phyloP scores from a whole-genome alignment of 495 filamentous ascomycete species.

The Schizothecium vesticola region DNA sequence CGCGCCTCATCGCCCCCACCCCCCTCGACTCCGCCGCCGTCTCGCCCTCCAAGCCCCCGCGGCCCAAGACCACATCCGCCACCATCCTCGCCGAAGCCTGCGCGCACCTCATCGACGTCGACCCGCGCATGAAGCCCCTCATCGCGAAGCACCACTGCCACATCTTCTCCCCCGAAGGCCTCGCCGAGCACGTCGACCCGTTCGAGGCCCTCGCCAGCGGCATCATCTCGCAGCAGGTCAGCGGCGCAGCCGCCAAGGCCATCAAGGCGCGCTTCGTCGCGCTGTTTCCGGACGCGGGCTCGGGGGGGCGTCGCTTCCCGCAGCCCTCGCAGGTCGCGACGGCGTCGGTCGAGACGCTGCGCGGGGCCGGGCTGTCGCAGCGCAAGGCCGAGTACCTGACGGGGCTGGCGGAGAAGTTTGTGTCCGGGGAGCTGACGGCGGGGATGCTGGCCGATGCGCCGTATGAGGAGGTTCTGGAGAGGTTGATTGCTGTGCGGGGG shows the following conservation, averaged over 20 bases:
- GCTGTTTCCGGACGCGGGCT: slow-evolving; percentile 54
- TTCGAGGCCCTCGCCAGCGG: slow-evolving; percentile 76
- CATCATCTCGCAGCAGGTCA: slow-evolving; percentile 95
- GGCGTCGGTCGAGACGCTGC: slow-evolving; percentile 56
- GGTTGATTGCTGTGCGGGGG: slow-evolving; percentile 77
- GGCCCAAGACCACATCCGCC: slow-evolving; percentile 52
- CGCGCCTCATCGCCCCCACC: slow-evolving; percentile 57
- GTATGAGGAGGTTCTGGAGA: slow-evolving; percentile 81
- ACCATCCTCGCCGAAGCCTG: slow-evolving; percentile 72
- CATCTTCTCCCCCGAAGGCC: slow-evolving; percentile 73
- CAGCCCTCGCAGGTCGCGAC: slow-evolving; percentile 64
- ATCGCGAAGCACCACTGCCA: slow-evolving; percentile 71
- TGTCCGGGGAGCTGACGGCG: slow-evolving; percentile 64
- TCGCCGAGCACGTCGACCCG: slow-evolving; percentile 80
- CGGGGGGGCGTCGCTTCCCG: slow-evolving; percentile 52
- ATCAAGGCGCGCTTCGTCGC: slow-evolving; percentile 81
- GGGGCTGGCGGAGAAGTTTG: slow-evolving; percentile 79
- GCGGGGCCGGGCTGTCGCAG: slow-evolving; percentile 80
- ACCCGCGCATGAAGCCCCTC: slow-evolving; percentile 65
- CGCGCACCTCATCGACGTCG: slow-evolving; percentile 69
- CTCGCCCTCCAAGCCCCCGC: slow-evolving; percentile 54
- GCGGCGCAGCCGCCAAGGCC: slow-evolving; percentile 79
- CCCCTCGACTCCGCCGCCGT: slow-evolving; percentile 42
- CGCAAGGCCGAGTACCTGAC: slow-evolving; percentile 93
- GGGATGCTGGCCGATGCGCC: slow-evolving; percentile 66